Evolutionary conservation across 106 monocot genomes (phyloP), one percentile per base, ranked within the genome.

Genomic region (Posidonia australis): DNA sequence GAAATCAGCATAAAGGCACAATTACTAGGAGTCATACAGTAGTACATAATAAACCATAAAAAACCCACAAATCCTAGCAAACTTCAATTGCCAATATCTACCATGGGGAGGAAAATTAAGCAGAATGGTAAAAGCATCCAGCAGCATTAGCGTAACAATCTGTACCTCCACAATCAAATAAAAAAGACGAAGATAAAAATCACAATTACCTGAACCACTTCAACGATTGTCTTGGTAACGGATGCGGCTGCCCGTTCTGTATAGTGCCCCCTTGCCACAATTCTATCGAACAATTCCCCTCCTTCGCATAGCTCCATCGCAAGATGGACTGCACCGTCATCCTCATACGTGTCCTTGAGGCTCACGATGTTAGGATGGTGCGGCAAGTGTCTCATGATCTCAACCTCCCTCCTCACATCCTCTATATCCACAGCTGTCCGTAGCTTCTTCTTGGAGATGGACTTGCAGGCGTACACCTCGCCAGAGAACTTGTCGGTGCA

Each of bases 391-490:
- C 51, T 71, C 71, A 71, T 71, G 47, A 71, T 71, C 10, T 71
- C 71, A 44, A 71, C 71, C 58, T 71, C 71, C 36, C 71, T 46
- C 41, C 71, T 17, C 49, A 71, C 71, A 59, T 71, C 71, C 62
- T 71, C 71, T 1, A 71, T 62, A 22, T 71, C 71, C 11, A 71
- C 71, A 22, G 71, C 31, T 0, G 71, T 71, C 32, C 71, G 23
- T 10, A 71, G 62, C 62, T 71, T 71, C 71, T 71, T 71, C 71
- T 71, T 71, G 62, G 71, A 71, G 27, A 71, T 71, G 20, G 71
- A 71, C 51, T 71, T 71, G 62, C 71, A 71, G 30, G 71, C 71
- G 18, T 46, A 52, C 23, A n/a, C 62, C 5, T 71, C 62, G 25
- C 51, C 45, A 14, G 30, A 31, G 29, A 20, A 5, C 36, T 32